Evolutionary conservation across 768 basidiomycete genomes (phyloP), one percentile per base, ranked within the genome.

Genomic region (Tephrocybe sp.): DNA sequence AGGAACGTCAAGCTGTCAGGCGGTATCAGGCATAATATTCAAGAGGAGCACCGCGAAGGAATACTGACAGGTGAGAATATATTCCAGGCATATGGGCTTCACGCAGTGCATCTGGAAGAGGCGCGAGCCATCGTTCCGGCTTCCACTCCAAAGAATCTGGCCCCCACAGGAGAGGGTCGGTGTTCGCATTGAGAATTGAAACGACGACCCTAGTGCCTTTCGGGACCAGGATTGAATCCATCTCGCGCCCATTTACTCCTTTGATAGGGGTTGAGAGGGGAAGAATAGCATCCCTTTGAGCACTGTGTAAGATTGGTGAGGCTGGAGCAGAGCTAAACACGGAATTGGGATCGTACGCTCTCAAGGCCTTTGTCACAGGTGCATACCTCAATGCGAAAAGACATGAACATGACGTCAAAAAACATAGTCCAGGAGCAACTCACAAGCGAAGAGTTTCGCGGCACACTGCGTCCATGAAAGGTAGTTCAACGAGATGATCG

Each of bases 261-360:
- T 36, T 36, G 34, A 36, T 36, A 9, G 34, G 34, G 4, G 34
- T 15, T 10, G 34, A 36, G 4, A 36, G 28, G 1, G 71, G 68
- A n/a, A 73, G 57, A 11, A 69, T 50, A 20, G 50, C 53, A 21
- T 65, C 58, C 30, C 61, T 43, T 53, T 61, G 41, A 40, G 58
- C 49, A 20, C 56, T 49, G 55, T 44, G 36, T 46, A 4, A 36
- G 34, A 36, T n/a, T 10, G 15, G 34, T 36, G 15, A 15, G n/a
- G n/a, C n/a, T n/a, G n/a, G n/a, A n/a, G n/a, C n/a, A n/a, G n/a
- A n/a, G n/a, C n/a, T n/a, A n/a, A n/a, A n/a, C n/a, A n/a, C 28
- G 5, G 15, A 36, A 14, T 36, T 7, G 15, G 4, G 15, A 51
- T 26, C 51, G 14, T 34, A 61, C 62, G 38, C 51, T 34, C 62